Evolutionary conservation across 257 asterid species (phyloP), one percentile per base, ranked within the genome.

Genomic region (Solanum bulbocastanum): DNA sequence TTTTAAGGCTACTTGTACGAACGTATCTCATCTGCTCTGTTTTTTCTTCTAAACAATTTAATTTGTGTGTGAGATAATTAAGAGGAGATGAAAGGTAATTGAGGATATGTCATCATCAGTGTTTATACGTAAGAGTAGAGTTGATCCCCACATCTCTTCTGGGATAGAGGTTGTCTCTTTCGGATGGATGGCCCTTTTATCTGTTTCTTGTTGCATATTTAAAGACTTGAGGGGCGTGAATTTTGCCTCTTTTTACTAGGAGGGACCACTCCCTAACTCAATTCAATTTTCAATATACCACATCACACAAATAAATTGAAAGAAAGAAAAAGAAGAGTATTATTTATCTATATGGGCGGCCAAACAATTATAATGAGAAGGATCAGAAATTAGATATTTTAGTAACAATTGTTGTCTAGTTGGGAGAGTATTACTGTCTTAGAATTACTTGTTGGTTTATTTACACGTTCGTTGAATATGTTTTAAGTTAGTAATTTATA

Each of bases 1-100:
- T 86, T 91, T 92, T 94, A 15, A 94, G 88, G 88, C 94, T 94
- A 76, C 91, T 89, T 72, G 94, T 91, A 86, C 95, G 93, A 40
- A 93, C 93, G 90, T 94, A 94, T 84, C 88, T 92, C 98, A 93
- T 93, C 89, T 30, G 86, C 35, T 42, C 78, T 87, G 22, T 58
- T 33, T 65, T 49, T 37, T 74, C 3, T 2, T 2, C 14, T n/a
- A 3, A 69, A 15, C 44, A 46, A 58, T 22, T 15, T 56, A 56
- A 56, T 9, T 71, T 71, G 25, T 8, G 78, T 32, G 33, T 32
- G 32, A 25, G 44, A 44, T 44, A 82, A 49, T 82, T 30, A 82
- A 82, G 32, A 18, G 18, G 69, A 49, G 44, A 82, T 49, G 86
- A 82, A 27, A 82, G 86, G 39, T 9, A 81, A 9, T 27, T 79